These are phyloP conservation scores for Thermothielavioides terrestris DNA, from an alignment of 495 filamentous ascomycete genomes.

Conservation along the genomic window DNA sequence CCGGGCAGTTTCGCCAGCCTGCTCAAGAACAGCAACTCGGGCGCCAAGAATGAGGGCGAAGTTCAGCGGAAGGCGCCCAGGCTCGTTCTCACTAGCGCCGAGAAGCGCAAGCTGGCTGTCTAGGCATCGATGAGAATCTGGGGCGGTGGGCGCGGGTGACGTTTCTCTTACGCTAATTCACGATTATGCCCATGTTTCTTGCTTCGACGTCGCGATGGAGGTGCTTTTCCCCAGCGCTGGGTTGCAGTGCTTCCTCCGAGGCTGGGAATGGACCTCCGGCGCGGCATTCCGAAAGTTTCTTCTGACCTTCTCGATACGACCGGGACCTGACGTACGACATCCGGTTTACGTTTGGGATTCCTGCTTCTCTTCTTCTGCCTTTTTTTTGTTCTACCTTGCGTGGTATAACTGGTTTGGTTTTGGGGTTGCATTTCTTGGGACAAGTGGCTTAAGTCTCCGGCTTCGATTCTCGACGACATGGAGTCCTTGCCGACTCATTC, in stretches of 20 bases:
- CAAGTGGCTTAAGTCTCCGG: not conserved
- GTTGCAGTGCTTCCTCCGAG: slow-evolving; percentile 19
- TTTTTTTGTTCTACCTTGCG: not conserved
- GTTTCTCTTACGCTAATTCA: slow-evolving; percentile 28
- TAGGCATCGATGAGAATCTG: slow-evolving; percentile 5
- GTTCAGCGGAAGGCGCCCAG: slow-evolving; percentile 73
- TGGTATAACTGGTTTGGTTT: slow-evolving; percentile 7
- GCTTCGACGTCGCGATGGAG: slow-evolving; percentile 11
- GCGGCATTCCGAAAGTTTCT: slow-evolving; percentile 19
- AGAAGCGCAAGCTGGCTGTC: slow-evolving; percentile 64
- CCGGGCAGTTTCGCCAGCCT: slow-evolving; percentile 47
- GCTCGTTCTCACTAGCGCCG: slow-evolving; percentile 78
- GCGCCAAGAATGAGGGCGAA: slow-evolving; percentile 37
- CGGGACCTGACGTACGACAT: slow-evolving; percentile 8
- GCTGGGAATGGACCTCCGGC: not conserved
- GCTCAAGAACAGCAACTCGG: slow-evolving; percentile 47
- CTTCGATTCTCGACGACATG: slow-evolving; percentile 6
- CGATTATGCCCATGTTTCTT: slow-evolving; percentile 28
- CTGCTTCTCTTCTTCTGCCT: slow-evolving; percentile 6
- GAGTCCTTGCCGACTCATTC: not conserved
- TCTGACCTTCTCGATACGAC: slow-evolving; percentile 12
- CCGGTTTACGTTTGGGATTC: slow-evolving; percentile 4
- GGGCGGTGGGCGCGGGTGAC: slow-evolving; percentile 8
- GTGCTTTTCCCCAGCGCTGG: not conserved
- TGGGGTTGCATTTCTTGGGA: slow-evolving; percentile 14